A percentile compares a stretch with the other conserved stretches of the same genome.
These are phyloP conservation scores for Cyberlindnera suaveolens DNA, from an alignment of 805 yeast genomes.

Conservation along the genomic window DNA sequence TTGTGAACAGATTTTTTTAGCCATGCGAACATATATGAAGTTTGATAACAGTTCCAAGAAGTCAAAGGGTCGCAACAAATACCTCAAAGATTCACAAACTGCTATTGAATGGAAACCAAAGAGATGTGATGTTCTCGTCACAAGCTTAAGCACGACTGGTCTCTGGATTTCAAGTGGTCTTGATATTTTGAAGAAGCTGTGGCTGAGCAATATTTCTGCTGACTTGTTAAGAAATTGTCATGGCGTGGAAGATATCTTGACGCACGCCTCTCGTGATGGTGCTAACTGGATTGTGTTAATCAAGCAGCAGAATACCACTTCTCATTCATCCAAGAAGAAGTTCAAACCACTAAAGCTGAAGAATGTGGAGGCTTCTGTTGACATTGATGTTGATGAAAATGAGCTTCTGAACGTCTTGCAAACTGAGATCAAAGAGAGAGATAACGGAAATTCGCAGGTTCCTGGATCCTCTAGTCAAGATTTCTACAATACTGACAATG, in stretches of 20 bases:
- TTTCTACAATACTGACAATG: conserved; percentile 17
- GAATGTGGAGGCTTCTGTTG: conserved; percentile 53
- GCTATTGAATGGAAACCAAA: conserved; percentile 43
- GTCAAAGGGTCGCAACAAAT: conserved; percentile 27
- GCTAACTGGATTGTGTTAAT: conserved; percentile 73
- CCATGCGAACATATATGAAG: conserved; percentile 43
- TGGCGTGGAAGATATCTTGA: conserved; percentile 57
- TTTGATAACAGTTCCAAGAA: conserved; percentile 24
- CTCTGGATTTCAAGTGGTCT: conserved; percentile 55
- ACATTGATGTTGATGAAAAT: conserved; percentile 64
- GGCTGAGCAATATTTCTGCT: conserved; percentile 77
- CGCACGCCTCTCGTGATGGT: conserved; percentile 61
- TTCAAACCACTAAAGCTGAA: conserved; percentile 75
- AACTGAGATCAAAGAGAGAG: conserved; percentile 18
- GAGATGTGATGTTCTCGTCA: conserved; percentile 78
- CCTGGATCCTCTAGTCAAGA: conserved; percentile 15
- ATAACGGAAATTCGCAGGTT: background rate
- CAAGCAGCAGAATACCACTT: conserved; percentile 50
- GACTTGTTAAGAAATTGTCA: conserved; percentile 50
- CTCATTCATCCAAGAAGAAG: conserved; percentile 32
- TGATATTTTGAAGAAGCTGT: conserved; percentile 54
- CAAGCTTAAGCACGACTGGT: conserved; percentile 51
- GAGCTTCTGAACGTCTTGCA: conserved; percentile 51
- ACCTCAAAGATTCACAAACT: conserved; percentile 28
- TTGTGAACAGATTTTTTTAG: conserved; percentile 54